Conservation (phyloP, 192 early-diverging fungal species). For the Kappamyces sp. region DNA sequence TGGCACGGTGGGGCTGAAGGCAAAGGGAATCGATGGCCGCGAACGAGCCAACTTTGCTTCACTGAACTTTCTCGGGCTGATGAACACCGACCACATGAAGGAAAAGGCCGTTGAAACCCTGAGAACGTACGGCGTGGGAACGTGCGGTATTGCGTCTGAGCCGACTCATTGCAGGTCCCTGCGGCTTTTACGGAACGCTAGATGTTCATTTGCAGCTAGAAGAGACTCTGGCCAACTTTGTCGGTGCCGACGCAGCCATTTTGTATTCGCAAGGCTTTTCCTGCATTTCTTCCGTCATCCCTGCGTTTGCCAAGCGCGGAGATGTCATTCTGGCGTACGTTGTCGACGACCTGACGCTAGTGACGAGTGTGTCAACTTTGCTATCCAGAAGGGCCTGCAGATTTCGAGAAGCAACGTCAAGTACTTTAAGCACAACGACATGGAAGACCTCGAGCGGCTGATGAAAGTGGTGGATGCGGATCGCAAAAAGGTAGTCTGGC, state of each 20-base stretch:
- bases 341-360: slow-evolving; percentile 30
- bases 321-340: slow-evolving; percentile 85
- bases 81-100: slow-evolving; percentile 67
- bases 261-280: slow-evolving; percentile 95
- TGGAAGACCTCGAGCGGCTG: slow-evolving; percentile 86
- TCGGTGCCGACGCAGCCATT: slow-evolving; percentile 79
- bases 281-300: slow-evolving; percentile 84
- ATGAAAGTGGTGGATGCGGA: slow-evolving; percentile 70
- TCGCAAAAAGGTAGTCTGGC: slow-evolving; percentile 35
- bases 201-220: slow-evolving; percentile 96
- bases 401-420: slow-evolving; percentile 86
- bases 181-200: slow-evolving; percentile 16
- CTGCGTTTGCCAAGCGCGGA: slow-evolving; percentile 93
- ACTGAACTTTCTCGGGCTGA: slow-evolving; percentile 81
- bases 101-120: slow-evolving; percentile 79
- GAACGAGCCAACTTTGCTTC: slow-evolving; percentile 74
- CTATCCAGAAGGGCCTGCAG: slow-evolving; percentile 81
- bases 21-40: slow-evolving; percentile 59
- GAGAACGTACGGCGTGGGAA: slow-evolving; percentile 89
- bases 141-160: slow-evolving; percentile 74
- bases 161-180: slow-evolving; percentile 4
- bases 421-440: slow-evolving; percentile 95
- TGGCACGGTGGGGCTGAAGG: slow-evolving; percentile 49
- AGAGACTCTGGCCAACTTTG: slow-evolving; percentile 72
- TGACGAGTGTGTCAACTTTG: slow-evolving; percentile 83